These are phyloP conservation scores for Fonsecaea pugnacius DNA, from an alignment of 2,329 filamentous ascomycete species.

Conservation along the genomic window DNA sequence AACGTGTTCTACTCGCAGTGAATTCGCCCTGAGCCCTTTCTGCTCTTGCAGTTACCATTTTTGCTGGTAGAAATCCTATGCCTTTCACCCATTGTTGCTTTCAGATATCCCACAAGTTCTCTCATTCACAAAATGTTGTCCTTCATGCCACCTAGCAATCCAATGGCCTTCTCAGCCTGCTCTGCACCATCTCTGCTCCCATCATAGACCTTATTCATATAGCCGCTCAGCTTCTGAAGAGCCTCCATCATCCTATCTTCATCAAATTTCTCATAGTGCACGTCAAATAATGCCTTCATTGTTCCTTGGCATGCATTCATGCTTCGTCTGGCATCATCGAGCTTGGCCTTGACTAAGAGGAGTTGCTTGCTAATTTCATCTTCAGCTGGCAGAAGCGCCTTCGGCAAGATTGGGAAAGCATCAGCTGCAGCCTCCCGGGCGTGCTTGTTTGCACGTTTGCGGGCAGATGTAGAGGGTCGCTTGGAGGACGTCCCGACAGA, in stretches of 20 bases:
- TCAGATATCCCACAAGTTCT: not conserved
- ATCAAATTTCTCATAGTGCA: conserved; percentile 22
- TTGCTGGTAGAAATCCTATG: not conserved
- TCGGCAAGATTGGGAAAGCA: not conserved
- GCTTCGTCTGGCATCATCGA: conserved; percentile 20
- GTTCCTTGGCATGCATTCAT: conserved; percentile 29
- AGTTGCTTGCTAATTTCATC: conserved; percentile 22
- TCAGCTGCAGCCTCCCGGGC: not conserved
- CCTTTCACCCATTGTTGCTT: not conserved
- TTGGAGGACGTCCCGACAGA: not conserved
- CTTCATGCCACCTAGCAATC: conserved; percentile 15
- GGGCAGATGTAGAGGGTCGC: not conserved
- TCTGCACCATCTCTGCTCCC: conserved; percentile 25
- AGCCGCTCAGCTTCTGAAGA: conserved; percentile 25
- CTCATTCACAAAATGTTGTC: conserved; percentile 4
- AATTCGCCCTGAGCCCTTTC: not conserved
- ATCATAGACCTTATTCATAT: conserved; percentile 30
- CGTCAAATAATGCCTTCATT: conserved; percentile 31
- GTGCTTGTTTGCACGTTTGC: not conserved
- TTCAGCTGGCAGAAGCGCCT: conserved; percentile 2
- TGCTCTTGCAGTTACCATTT: not conserved
- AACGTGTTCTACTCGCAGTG: not conserved
- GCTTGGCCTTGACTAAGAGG: conserved; percentile 25
- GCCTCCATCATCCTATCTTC: conserved; percentile 27
- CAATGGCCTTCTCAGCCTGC: conserved; percentile 23